Conservation (phyloP, 1,139 yeast species). For the Candida albicans region DNA sequence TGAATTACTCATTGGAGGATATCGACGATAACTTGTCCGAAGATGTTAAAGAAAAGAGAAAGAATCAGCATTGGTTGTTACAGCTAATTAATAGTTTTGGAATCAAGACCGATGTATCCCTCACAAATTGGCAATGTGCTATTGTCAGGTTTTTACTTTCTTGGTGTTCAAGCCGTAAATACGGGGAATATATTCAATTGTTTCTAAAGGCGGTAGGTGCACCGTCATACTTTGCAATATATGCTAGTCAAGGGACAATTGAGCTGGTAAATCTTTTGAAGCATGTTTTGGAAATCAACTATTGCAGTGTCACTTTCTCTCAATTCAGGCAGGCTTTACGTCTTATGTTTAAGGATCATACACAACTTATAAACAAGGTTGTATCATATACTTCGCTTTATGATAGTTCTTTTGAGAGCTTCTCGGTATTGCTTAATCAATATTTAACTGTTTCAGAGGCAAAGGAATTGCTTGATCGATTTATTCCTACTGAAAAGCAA, state of each 20-base stretch:
- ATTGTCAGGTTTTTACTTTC: conserved; percentile 2
- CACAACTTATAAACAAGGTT: neutral
- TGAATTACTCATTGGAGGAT: neutral
- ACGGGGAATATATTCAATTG: neutral
- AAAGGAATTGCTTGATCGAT: neutral
- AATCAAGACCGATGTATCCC: neutral
- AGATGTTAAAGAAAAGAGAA: neutral
- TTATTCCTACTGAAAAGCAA: neutral
- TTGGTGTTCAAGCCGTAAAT: neutral
- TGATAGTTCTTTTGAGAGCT: neutral
- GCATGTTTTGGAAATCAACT: neutral
- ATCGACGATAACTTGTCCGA: neutral
- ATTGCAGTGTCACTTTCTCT: neutral
- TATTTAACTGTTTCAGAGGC: conserved; percentile 2
- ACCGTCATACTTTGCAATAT: conserved; percentile 2
- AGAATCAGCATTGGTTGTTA: neutral
- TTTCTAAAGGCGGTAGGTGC: conserved; percentile 1
- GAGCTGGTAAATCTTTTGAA: neutral
- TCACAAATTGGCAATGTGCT: conserved; percentile 4
- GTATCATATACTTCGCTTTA: neutral
- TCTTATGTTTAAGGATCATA: neutral
- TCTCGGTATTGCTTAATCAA: conserved; percentile 1
- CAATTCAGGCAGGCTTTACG: neutral
- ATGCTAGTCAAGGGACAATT: neutral
- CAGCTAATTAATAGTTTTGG: conserved; percentile 1